Evolutionary conservation across 2,329 filamentous ascomycete species (phyloP), one percentile per base, ranked within the genome.

Genomic region (Phialophora verrucosa): DNA sequence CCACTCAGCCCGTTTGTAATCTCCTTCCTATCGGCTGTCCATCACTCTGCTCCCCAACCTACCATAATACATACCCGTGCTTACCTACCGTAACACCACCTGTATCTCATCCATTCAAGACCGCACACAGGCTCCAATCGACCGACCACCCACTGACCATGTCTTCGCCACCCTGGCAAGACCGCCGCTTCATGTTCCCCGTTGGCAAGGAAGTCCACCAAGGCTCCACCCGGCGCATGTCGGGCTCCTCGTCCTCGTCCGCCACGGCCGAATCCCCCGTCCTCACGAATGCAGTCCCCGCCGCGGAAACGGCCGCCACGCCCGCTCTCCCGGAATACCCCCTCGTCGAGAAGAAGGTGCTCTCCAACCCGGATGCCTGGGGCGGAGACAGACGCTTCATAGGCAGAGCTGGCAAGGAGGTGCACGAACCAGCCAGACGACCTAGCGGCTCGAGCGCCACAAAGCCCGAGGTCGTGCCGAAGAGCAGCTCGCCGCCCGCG

Each of bases 401-500:
- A 55, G 63, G 60, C 42, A 61, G 51, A 4, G 38, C 51, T 3
- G 59, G 47, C 31, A 67, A 58, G 42, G 62, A 69, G 47, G 47
- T 71, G 27, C 69, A 69, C 55, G 47, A 69, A 42, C 64, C 64
- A 25, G 64, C 62, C 5, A 59, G 66, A 2, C 32, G 61, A n/a
- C 29, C 35, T 32, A 64, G 60, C 20, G 61, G 44, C n/a, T 65
- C 66, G 27, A 63, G 62, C 53, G 65, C 50, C n/a, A 64, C 31
- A 31, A 63, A 55, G 31, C 59, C 53, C 23, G 47, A 25, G 44
- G 51, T 54, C 23, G 38, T 42, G 61, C 47, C 29, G n/a, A 49
- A 54, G 81, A 91, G 91, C 56, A 92, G 88, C 66, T 97, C 79
- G 93, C 87, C 66, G 87, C 92, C 84, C 93, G 93, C 73, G 93